Evolutionary conservation across 176 grass and related monocot species (phyloP), one percentile per base, ranked within the genome.

Genomic region (Phoenix roebelenii): DNA sequence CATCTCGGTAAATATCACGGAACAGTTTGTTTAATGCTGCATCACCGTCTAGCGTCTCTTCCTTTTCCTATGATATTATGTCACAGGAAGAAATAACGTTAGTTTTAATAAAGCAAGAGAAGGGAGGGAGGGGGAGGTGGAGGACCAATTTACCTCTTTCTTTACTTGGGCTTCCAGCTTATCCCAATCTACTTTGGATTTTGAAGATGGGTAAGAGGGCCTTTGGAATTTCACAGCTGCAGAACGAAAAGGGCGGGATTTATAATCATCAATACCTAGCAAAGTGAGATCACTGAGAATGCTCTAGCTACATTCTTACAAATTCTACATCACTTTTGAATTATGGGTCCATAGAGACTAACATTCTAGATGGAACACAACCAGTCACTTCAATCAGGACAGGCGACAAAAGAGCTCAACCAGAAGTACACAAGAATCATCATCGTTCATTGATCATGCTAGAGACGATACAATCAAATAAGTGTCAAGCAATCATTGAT

Each of bases 1-100:
- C 89, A 61, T 95, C 89, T 60, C 39, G 60, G 72, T 89, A 95
- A 23, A 95, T 95, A 23, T 78, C 74, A 5, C 68, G 71, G 78
- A 95, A 95, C 18, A 95, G 73, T 16, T 89, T 89, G 68, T 89
- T 95, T 78, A 95, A 57, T 61, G 89, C 89, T 55, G 89, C 89
- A 80, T 95, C 89, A 64, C 89, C 81, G 28, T 85, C 85, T 22
- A 95, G 89, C 18, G 89, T 88, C 32, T 95, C 89, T 0, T 95
- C 85, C 57, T 95, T 95, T 77, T 95, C 89, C 89, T 95, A 75
- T 26, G 62, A 72, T 26, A 64, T 22, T 7, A 3, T 18, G 52
- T 44, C 35, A 12, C 35, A 44, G 10, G 9, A 44, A 44, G 1
- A 58, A 54, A 25, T 5, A 32, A 35, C 4, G 57, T 12, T 44